A percentile compares a stretch with the other conserved stretches of the same genome.
Conservation (phyloP, 2,329 filamentous ascomycete species). For the Fusarium sp. region DNA sequence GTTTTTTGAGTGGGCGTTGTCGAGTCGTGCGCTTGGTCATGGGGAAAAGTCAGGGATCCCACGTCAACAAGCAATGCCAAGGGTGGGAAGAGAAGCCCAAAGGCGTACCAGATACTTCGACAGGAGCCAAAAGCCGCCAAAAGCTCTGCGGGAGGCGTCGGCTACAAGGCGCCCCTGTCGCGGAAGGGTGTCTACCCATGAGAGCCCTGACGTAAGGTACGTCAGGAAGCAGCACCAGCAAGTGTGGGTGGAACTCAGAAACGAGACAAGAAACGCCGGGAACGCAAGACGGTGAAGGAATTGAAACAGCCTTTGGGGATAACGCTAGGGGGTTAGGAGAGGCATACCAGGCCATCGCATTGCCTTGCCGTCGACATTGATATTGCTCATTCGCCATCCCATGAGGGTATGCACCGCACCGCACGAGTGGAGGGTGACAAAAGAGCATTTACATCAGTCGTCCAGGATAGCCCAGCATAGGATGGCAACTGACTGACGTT, state of each 20-base stretch:
- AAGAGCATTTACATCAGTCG: slow-evolving; percentile 42
- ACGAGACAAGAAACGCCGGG: slow-evolving; percentile 44
- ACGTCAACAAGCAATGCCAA: slow-evolving; percentile 45
- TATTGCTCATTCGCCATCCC: slow-evolving; percentile 13
- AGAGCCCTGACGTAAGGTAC: slow-evolving; percentile 48
- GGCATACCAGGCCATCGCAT: slow-evolving; percentile 29
- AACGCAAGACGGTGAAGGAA: slow-evolving; percentile 47
- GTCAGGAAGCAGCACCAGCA: slow-evolving; percentile 36
- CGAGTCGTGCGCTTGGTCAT: slow-evolving; percentile 42
- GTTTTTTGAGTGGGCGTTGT: slow-evolving; percentile 33
- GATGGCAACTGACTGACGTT: slow-evolving; percentile 41
- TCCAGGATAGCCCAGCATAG: slow-evolving; percentile 38
- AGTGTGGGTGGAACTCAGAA: slow-evolving; percentile 42
- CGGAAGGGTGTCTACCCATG: slow-evolving; percentile 43
- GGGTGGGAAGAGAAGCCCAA: slow-evolving; percentile 27
- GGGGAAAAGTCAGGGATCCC: slow-evolving; percentile 40
- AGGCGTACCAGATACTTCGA: slow-evolving; percentile 42
- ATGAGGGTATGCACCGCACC: slow-evolving; percentile 8
- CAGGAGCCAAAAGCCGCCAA: slow-evolving; percentile 36
- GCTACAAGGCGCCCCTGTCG: slow-evolving; percentile 41
- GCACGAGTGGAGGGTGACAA: slow-evolving; percentile 35
- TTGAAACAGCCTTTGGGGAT: slow-evolving; percentile 44
- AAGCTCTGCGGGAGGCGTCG: slow-evolving; percentile 44
- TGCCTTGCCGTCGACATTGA: slow-evolving; percentile 12
- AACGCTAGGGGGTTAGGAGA: slow-evolving; percentile 34